Percentiles rank a stretch among this genome's conserved stretches.
Conservation (phyloP, 2,329 filamentous ascomycete species). For the Ustilaginoidea virens region DNA sequence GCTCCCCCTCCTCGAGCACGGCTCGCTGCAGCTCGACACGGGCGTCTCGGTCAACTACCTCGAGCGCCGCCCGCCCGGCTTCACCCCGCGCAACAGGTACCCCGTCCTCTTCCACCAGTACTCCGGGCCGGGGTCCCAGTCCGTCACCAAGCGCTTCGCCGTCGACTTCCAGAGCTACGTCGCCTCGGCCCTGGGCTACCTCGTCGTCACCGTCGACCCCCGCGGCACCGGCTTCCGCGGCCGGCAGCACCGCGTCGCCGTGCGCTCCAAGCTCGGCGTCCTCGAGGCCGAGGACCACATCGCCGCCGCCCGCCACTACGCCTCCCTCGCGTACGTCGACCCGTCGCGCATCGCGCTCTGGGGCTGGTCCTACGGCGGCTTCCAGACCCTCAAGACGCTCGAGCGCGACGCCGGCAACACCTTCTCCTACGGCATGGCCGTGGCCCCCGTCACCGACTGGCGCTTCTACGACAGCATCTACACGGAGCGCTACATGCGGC, state of each 20-base stretch:
- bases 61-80: conserved; percentile 81
- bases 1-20: conserved; percentile 68
- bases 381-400: conserved; percentile 86
- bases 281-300: conserved; percentile 88
- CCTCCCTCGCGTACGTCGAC: conserved; percentile 70
- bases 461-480: conserved; percentile 89
- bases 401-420: conserved; percentile 80
- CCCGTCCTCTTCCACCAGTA: conserved; percentile 93
- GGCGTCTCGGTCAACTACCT: conserved; percentile 57
- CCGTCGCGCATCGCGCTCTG: conserved; percentile 74
- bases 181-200: conserved; percentile 71
- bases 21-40: conserved; percentile 66
- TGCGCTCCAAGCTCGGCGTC: conserved; percentile 71
- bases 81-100: conserved; percentile 69
- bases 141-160: conserved; percentile 62
- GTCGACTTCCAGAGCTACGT: conserved; percentile 88
- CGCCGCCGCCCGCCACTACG: conserved; percentile 72
- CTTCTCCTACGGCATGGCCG: conserved; percentile 94
- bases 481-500: conserved; percentile 95
- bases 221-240: conserved; percentile 86
- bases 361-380: conserved; percentile 97
- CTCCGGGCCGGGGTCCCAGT: conserved; percentile 85
- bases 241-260: conserved; percentile 63
- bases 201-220: conserved; percentile 89
- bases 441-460: conserved; percentile 98